Percentiles rank a stretch among this genome's conserved stretches.
Evolutionary conservation across 805 yeast species (phyloP).

Genomic region (Scheffersomyces stipitis): DNA sequence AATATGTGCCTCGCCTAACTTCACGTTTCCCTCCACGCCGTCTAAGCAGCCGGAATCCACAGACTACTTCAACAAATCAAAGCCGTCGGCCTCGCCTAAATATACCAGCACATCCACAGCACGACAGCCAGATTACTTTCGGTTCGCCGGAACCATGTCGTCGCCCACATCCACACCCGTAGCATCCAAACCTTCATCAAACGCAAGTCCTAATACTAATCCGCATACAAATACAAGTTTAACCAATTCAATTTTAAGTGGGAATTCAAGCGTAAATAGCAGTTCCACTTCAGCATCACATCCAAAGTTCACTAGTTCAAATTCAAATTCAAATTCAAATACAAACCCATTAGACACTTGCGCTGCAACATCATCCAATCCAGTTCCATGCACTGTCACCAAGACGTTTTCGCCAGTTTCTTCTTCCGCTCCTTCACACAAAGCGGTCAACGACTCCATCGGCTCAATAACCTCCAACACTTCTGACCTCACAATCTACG

Average conservation of each 20-base stretch:
- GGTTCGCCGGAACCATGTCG: neutral
- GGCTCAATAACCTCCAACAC: constrained; percentile 30
- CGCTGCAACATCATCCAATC: neutral
- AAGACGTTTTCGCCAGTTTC: neutral
- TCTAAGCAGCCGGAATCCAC: constrained; percentile 1
- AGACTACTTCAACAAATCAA: constrained; percentile 13
- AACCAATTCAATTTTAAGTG: neutral
- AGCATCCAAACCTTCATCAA: neutral
- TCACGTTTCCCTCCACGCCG: constrained; percentile 16
- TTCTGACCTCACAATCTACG: constrained; percentile 20
- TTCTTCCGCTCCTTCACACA: constrained; percentile 2
- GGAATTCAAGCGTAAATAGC: neutral
- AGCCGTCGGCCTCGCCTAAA: neutral
- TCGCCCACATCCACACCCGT: too few relatives aligned
- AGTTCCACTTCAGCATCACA: neutral
- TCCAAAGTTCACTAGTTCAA: neutral
- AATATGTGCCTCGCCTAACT: constrained; percentile 22
- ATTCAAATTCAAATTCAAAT: neutral
- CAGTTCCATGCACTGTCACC: neutral
- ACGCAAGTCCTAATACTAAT: neutral
- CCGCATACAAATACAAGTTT: neutral
- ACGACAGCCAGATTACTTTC: neutral
- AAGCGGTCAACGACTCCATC: constrained; percentile 19
- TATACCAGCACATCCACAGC: neutral
- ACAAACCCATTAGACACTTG: too few relatives aligned